Evolutionary conservation across 1,139 yeast genomes (phyloP).

Genomic region (Kodamaea plutei): DNA sequence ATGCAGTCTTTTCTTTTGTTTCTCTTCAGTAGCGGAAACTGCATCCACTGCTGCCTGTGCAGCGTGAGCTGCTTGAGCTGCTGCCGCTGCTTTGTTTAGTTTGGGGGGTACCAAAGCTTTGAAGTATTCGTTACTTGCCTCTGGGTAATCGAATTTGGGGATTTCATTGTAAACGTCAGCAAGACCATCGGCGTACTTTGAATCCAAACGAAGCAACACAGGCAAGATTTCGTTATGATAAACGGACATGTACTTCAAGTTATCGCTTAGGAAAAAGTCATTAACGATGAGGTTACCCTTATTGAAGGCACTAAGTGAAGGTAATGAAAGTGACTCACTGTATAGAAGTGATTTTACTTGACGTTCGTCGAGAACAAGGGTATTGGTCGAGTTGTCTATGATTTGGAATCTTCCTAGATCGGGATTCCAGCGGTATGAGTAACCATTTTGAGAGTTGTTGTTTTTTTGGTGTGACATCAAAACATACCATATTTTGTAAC

Average conservation of each 20-base stretch:
- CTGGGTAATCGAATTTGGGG: constrained; percentile 34
- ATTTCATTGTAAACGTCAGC: constrained; percentile 29
- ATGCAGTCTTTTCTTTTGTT: constrained; percentile 16
- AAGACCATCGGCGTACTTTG: constrained; percentile 28
- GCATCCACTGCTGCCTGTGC: constrained; percentile 4
- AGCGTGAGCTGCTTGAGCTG: constrained; percentile 4
- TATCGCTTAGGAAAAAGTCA: constrained; percentile 37
- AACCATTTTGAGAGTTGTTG: constrained; percentile 17
- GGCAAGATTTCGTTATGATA: constrained; percentile 40
- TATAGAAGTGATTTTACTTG: constrained; percentile 32
- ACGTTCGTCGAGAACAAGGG: constrained; percentile 28
- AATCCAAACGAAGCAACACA: constrained; percentile 27
- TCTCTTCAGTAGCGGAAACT: constrained; percentile 1
- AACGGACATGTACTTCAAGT: constrained; percentile 34
- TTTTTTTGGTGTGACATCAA: constrained; percentile 30
- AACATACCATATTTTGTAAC: constrained; percentile 35
- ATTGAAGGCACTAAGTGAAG: constrained; percentile 27
- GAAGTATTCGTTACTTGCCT: constrained; percentile 27
- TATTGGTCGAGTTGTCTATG: constrained; percentile 23
- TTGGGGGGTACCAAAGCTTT: constrained; percentile 26
- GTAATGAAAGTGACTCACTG: constrained; percentile 31
- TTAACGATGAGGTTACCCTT: constrained; percentile 35
- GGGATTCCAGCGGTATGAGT: constrained; percentile 37
- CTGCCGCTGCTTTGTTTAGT: constrained; percentile 9
- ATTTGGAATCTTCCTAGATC: constrained; percentile 35